A percentile compares a stretch with the other conserved stretches of the same genome.
Evolutionary conservation across 768 basidiomycete genomes (phyloP).

Genomic region (Lentinula boryana): DNA sequence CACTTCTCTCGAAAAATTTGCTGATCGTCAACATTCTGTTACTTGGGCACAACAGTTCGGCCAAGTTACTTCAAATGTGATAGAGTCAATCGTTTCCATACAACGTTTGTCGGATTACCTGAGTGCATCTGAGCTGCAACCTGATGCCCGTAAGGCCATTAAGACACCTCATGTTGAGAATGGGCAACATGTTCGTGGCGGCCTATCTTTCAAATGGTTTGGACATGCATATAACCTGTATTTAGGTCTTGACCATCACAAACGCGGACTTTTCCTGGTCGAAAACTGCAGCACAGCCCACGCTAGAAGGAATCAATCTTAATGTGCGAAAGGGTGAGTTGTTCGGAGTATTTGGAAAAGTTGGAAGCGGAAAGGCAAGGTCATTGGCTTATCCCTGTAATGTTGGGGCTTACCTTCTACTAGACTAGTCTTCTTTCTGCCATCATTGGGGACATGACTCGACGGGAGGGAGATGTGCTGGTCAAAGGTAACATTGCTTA

Average conservation of each 20-base stretch:
- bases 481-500: constrained; percentile 73
- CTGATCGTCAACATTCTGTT: background rate
- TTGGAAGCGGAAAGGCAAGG: constrained; percentile 82
- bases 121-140: constrained; percentile 72
- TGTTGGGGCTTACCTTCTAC: background rate
- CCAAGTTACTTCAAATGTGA: constrained; percentile 71
- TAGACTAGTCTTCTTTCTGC: constrained; percentile 74
- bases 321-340: constrained; percentile 78
- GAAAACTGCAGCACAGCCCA: constrained; percentile 46
- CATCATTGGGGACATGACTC: constrained; percentile 83
- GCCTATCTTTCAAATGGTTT: background rate
- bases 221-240: background rate
- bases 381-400: background rate
- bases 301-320: constrained; percentile 74
- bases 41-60: constrained; percentile 39
- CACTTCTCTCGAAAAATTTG: background rate
- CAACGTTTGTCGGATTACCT: constrained; percentile 75
- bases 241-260: constrained; percentile 58
- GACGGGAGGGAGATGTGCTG: constrained; percentile 64
- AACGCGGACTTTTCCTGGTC: constrained; percentile 84
- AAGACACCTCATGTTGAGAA: constrained; percentile 30
- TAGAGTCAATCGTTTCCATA: constrained; percentile 83
- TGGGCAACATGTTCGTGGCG: constrained; percentile 54
- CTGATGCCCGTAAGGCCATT: constrained; percentile 60
- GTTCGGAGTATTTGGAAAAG: constrained; percentile 79